Evolutionary conservation across 1,284 basidiomycete genomes (phyloP), one percentile per base, ranked within the genome.

Genomic region (Trametes hirsuta): DNA sequence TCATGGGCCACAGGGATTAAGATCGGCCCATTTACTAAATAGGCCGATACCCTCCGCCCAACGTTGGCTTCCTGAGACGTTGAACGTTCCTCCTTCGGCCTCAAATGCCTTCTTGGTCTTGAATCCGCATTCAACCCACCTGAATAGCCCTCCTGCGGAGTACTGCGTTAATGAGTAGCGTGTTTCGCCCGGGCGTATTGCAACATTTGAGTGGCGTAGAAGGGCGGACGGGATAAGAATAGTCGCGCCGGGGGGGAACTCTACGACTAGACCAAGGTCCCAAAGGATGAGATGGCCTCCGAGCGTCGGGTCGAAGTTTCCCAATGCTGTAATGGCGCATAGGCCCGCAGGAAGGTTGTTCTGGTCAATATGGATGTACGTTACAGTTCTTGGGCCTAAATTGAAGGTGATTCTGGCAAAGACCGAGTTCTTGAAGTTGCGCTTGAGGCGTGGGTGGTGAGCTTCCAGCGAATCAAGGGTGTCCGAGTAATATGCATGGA

Each of bases 241-340:
- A 3, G 66, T 56, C 4, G 62, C 48, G 11, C 67, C 63, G 0
- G 65, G 61, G 3, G 68, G 68, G 42, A 74, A 70, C 39, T 72
- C 63, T 18, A 75, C 59, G 11, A 71, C 44, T 8, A 71, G 52
- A 22, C 63, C 59, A 6, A 71, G 50, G 30, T 70, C 66, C 44
- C 62, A 66, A 2, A 75, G 62, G 10, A 73, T 47, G 12, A 75
- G 48, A 39, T 73, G 71, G 8, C 72, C 72, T 1, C 72, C 66
- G 18, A 47, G 41, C n/a, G 35, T 48, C 2, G 54, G 48, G 48
- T 74, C 57, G 53, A 63, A 75, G n/a, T 57, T 24, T 6, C 72
- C 73, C 9, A 69, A 34, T 0, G 68, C 63, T 0, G 61, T 64
- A 24, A 74, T 66, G 4, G 61, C 61, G 47, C 72, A 74, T 59